Percentiles rank a stretch among this genome's conserved stretches.
Conservation (phyloP, 2,329 filamentous ascomycete genomes). For the Leptodontidium sp. region DNA sequence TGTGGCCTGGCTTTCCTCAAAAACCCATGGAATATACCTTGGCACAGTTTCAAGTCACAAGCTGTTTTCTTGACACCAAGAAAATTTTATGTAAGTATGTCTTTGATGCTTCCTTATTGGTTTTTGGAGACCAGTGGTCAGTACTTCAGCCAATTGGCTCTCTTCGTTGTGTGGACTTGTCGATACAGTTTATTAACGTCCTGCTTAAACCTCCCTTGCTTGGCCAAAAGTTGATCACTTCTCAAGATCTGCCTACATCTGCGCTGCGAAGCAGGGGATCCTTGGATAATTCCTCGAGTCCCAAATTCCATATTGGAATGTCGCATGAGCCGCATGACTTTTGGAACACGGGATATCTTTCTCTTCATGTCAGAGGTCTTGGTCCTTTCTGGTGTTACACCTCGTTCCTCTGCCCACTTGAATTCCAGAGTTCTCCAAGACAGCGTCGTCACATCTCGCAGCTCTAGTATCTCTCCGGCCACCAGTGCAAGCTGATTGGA, state of each 20-base stretch:
- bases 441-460: not conserved
- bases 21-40: too few relatives aligned
- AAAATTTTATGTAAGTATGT: too few relatives aligned
- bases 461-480: not conserved
- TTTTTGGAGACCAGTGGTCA: too few relatives aligned
- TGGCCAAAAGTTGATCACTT: too few relatives aligned
- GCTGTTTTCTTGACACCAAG: too few relatives aligned
- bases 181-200: too few relatives aligned
- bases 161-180: too few relatives aligned
- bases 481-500: not conserved
- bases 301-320: not conserved
- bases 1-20: not conserved
- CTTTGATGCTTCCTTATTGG: too few relatives aligned
- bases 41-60: too few relatives aligned
- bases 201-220: too few relatives aligned
- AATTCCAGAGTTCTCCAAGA: not conserved
- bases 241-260: too few relatives aligned
- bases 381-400: not conserved
- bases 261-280: not conserved
- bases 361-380: not conserved
- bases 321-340: not conserved
- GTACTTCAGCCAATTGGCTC: too few relatives aligned
- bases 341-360: not conserved
- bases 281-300: not conserved
- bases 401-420: not conserved